These are phyloP conservation scores for Silene conica DNA, from an alignment of 148 eudicot species.

Conservation along the genomic window DNA sequence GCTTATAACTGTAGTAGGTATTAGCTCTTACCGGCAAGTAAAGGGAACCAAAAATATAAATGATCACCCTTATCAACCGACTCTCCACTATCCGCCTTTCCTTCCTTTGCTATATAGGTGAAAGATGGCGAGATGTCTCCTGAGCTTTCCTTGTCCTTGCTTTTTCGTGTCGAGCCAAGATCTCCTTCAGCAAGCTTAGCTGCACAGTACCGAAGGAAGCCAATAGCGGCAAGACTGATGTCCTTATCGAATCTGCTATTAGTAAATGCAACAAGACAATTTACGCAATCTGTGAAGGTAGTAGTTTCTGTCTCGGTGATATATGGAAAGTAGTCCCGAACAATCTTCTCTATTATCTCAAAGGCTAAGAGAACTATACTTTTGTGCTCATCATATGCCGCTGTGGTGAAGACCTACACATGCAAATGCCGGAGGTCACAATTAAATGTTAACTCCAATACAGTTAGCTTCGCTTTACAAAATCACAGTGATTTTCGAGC, in stretches of 20 bases:
- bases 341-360: slow-evolving; percentile 91
- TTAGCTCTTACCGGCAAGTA: slow-evolving; percentile 78
- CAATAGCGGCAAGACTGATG: slow-evolving; percentile 92
- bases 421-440: slow-evolving; percentile 11
- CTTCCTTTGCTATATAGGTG: slow-evolving; percentile 45
- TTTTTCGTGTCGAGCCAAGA: slow-evolving; percentile 53
- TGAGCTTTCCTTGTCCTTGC: slow-evolving; percentile 49
- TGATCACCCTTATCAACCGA: slow-evolving; percentile 74
- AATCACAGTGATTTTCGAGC: not conserved
- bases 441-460: not conserved
- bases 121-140: slow-evolving; percentile 44
- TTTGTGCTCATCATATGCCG: slow-evolving; percentile 98
- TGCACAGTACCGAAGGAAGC: slow-evolving; percentile 92
- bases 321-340: slow-evolving; percentile 94
- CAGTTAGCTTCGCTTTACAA: not conserved
- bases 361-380: slow-evolving; percentile 91
- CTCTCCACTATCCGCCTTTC: slow-evolving; percentile 55
- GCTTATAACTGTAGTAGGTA: not conserved
- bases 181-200: slow-evolving; percentile 97
- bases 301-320: slow-evolving; percentile 98
- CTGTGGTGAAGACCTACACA: slow-evolving; percentile 87
- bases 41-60: slow-evolving; percentile 92
- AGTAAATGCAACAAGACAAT: slow-evolving; percentile 97
- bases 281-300: slow-evolving; percentile 96
- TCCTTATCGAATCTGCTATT: slow-evolving; percentile 92